Conservation (phyloP, 2,329 filamentous ascomycete species). For the Alternaria atra region DNA sequence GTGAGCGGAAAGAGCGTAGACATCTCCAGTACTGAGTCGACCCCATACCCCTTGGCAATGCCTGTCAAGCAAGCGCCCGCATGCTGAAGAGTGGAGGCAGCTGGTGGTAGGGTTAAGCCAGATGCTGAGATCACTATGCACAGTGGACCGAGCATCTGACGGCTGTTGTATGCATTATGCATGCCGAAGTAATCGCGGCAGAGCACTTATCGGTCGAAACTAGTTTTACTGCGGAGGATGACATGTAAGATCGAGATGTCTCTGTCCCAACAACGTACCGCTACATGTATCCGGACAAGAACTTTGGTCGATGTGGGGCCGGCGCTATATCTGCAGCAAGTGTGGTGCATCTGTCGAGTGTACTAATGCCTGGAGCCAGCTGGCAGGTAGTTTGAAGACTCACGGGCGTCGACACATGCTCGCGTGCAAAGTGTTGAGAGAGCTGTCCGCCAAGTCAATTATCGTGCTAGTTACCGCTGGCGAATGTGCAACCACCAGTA, state of each 20-base stretch:
- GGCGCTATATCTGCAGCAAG: slow-evolving; percentile 5
- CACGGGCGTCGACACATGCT: slow-evolving; percentile 7
- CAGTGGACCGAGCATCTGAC: not conserved
- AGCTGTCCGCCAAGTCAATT: not conserved
- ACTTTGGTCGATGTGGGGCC: slow-evolving; percentile 7
- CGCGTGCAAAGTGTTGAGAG: slow-evolving; percentile 8
- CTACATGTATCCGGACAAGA: not conserved
- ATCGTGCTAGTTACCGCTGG: not conserved
- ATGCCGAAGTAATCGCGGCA: slow-evolving; percentile 4
- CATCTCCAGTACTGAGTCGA: no score
- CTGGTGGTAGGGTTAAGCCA: not conserved
- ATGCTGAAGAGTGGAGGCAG: not conserved
- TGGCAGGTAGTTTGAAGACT: slow-evolving; percentile 2
- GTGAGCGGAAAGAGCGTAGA: not conserved
- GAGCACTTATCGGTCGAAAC: not conserved
- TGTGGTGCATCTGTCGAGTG: slow-evolving; percentile 1
- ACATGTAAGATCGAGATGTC: slow-evolving; percentile 2
- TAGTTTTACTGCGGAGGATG: not conserved
- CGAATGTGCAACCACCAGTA: not conserved
- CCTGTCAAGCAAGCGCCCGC: not conserved
- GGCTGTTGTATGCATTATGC: slow-evolving; percentile 2
- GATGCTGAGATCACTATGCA: slow-evolving; percentile 1
- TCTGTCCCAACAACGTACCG: not conserved
- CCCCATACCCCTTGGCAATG: not conserved
- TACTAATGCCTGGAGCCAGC: slow-evolving; percentile 1